phyloP scores from a whole-genome alignment of 306 rosid genomes.

The Glycyrrhiza uralensis region DNA sequence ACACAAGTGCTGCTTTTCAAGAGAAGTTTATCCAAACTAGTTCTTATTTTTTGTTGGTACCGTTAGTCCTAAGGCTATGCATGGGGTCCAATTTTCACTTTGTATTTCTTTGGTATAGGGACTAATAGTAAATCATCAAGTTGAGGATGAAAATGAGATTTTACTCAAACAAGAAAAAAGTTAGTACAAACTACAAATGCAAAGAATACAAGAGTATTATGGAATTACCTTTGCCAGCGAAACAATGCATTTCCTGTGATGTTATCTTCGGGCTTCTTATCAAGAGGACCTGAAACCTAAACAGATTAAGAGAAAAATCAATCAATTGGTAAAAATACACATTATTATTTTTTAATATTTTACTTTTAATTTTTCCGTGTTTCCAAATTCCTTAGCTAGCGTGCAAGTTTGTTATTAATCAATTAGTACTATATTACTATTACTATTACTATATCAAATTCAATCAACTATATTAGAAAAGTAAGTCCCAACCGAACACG shows the following conservation, averaged over 20 bases:
- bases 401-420: not conserved
- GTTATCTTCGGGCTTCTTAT: conserved; percentile 58
- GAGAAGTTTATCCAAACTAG: no score
- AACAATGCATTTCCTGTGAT: conserved; percentile 70
- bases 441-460: no score
- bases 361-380: not conserved
- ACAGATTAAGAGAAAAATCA: conserved; percentile 37
- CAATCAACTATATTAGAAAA: no score
- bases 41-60: no score
- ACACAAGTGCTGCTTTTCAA: no score
- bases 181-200: not conserved
- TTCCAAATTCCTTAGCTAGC: not conserved
- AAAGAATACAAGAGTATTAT: not conserved
- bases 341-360: not conserved
- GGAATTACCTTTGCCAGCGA: conserved; percentile 89
- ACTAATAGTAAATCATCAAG: not conserved
- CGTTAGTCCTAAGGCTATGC: no score
- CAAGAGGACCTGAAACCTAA: conserved; percentile 92
- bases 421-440: no score
- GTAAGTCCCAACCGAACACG: no score
- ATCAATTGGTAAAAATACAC: not conserved
- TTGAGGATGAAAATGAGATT: not conserved
- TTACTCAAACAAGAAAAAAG: not conserved
- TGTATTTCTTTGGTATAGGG: not conserved
- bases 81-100: not conserved